A percentile compares a stretch with the other conserved stretches of the same genome.
These are phyloP conservation scores for Suillus occidentalis DNA, from an alignment of 768 basidiomycete species.

Conservation along the genomic window DNA sequence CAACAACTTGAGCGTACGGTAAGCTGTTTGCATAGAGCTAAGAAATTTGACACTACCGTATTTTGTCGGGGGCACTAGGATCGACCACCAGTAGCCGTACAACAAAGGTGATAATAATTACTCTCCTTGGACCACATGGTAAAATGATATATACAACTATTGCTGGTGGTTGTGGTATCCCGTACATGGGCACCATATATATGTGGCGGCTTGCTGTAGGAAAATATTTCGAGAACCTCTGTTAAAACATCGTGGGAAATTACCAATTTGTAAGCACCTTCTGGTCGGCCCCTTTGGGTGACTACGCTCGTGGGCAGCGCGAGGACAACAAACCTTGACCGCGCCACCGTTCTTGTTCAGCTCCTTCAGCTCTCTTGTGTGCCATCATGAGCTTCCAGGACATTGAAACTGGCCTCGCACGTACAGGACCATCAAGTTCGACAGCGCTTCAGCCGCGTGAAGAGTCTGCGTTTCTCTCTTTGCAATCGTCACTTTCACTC, in stretches of 20 bases:
- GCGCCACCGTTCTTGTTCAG: background rate
- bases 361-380: background rate
- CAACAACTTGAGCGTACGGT: background rate
- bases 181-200: background rate
- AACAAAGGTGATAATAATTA: background rate
- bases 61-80: background rate
- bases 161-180: background rate
- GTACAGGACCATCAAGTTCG: constrained; percentile 27
- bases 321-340: background rate
- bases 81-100: background rate
- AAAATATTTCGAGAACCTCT: background rate
- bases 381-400: constrained; percentile 50
- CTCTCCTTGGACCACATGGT: background rate
- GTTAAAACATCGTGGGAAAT: background rate
- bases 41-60: background rate
- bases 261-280: background rate
- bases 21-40: background rate
- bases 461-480: constrained; percentile 70
- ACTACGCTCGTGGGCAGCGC: background rate
- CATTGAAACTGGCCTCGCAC: constrained; percentile 44
- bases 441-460: constrained; percentile 44
- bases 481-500: constrained; percentile 81
- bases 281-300: background rate
- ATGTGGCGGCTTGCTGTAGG: background rate
- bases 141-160: background rate